Percentiles rank a stretch among this genome's conserved stretches.
These are phyloP conservation scores for Coffea eugenioides DNA, from an alignment of 257 asterid genomes.

Conservation along the genomic window DNA sequence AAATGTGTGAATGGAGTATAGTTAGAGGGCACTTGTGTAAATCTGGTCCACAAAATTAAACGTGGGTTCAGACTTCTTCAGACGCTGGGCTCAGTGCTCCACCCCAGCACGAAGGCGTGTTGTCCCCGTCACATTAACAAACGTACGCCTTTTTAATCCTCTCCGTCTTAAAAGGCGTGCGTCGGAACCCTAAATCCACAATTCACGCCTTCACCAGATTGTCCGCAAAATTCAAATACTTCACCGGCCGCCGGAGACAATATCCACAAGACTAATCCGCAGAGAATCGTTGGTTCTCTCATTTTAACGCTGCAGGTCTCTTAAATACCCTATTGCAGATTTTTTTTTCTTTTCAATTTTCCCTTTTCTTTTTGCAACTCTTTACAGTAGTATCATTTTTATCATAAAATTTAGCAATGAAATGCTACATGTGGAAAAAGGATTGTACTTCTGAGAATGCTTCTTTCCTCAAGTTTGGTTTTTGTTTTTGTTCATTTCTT, in stretches of 20 bases:
- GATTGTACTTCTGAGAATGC: neutral
- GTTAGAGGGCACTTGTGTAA: neutral
- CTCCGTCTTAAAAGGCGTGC: constrained; percentile 6
- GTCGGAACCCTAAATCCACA: constrained; percentile 13
- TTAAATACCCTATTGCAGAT: neutral
- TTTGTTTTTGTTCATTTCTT: no score
- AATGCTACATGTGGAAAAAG: neutral
- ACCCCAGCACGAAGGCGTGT: neutral
- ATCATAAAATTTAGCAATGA: neutral
- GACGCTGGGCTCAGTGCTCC: neutral
- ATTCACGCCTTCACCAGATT: constrained; percentile 16
- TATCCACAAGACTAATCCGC: neutral
- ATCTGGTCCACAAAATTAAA: neutral
- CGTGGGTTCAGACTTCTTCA: neutral
- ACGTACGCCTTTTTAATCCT: neutral
- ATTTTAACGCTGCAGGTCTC: neutral
- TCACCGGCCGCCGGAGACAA: constrained; percentile 6
- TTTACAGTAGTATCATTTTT: no score
- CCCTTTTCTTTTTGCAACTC: neutral
- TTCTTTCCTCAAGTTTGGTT: no score
- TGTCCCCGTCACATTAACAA: neutral
- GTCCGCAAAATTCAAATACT: neutral
- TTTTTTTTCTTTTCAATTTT: no score
- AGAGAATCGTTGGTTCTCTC: constrained; percentile 5
- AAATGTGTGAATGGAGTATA: neutral